phyloP scores from a whole-genome alignment of 257 asterid species.

The Solanum infundibuliforme region DNA sequence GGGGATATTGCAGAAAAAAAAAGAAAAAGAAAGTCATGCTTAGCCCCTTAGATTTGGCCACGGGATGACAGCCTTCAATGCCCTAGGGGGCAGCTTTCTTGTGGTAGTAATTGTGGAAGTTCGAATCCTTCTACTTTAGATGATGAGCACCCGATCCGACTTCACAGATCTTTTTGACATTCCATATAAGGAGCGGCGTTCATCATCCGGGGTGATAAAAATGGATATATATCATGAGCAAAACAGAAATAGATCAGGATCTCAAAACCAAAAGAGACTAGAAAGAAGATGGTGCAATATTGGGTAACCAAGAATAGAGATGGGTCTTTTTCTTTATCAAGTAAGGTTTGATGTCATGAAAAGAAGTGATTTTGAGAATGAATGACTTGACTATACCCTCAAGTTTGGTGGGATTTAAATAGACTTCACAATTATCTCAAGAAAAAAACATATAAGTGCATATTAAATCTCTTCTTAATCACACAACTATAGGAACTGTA shows the following conservation, averaged over 20 bases:
- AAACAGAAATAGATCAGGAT: neutral
- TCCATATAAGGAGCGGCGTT: neutral
- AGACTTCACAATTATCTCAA: neutral
- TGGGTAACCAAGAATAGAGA: neutral
- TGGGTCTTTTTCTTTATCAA: neutral
- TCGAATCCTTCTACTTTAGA: neutral
- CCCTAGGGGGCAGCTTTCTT: neutral
- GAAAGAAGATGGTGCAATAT: neutral
- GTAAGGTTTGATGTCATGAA: neutral
- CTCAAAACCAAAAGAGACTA: neutral
- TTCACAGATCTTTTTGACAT: neutral
- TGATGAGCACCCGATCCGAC: neutral
- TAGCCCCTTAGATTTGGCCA: neutral
- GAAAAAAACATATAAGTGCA: neutral
- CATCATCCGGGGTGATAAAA: neutral
- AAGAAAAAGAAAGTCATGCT: neutral
- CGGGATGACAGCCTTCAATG: neutral
- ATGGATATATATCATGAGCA: neutral
- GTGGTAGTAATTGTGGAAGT: neutral
- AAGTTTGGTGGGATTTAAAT: neutral
- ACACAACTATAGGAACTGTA: neutral
- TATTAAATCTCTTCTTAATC: neutral
- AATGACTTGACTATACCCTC: neutral
- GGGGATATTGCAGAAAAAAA: neutral
- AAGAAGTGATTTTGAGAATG: neutral